phyloP scores from a whole-genome alignment of 2,329 filamentous ascomycete species.

The Cladophialophora exuberans region DNA sequence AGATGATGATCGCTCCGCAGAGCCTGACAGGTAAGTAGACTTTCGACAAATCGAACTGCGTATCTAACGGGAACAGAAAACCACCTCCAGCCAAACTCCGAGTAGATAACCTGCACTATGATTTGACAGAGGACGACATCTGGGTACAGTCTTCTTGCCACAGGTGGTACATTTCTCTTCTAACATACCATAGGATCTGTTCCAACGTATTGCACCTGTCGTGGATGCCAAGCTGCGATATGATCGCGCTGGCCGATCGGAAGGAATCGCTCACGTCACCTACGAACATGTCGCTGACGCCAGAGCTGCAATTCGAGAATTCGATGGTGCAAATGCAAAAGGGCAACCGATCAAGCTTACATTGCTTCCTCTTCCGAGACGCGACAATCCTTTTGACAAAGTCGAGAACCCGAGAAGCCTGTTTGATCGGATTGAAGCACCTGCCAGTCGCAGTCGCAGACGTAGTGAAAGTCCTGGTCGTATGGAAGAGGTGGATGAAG shows the following conservation, averaged over 20 bases:
- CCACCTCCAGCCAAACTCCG: constrained; percentile 70
- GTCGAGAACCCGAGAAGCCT: constrained; percentile 63
- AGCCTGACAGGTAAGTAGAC: constrained; percentile 40
- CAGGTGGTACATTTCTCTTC: neutral
- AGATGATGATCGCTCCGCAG: constrained; percentile 44
- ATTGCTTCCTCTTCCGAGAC: constrained; percentile 60
- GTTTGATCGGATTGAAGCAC: constrained; percentile 64
- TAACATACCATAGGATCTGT: constrained; percentile 68
- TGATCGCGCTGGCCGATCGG: constrained; percentile 85
- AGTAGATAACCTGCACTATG: constrained; percentile 91
- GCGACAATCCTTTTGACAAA: constrained; percentile 52
- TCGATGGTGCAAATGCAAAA: constrained; percentile 87
- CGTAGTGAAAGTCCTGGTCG: constrained; percentile 52
- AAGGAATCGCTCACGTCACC: constrained; percentile 81
- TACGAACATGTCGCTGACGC: constrained; percentile 75
- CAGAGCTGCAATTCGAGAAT: constrained; percentile 73
- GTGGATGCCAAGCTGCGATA: constrained; percentile 72
- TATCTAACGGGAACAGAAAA: constrained; percentile 48
- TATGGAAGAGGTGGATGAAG: constrained; percentile 39
- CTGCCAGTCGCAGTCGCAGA: constrained; percentile 41
- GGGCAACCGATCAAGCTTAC: constrained; percentile 80
- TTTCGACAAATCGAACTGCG: neutral
- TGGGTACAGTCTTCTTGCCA: constrained; percentile 57
- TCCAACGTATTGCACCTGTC: constrained; percentile 75
- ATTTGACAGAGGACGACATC: constrained; percentile 82